Percentiles rank a stretch among this genome's conserved stretches.
These are phyloP conservation scores for Tephrocybe sp. DNA, from an alignment of 768 basidiomycete species.

Conservation along the genomic window DNA sequence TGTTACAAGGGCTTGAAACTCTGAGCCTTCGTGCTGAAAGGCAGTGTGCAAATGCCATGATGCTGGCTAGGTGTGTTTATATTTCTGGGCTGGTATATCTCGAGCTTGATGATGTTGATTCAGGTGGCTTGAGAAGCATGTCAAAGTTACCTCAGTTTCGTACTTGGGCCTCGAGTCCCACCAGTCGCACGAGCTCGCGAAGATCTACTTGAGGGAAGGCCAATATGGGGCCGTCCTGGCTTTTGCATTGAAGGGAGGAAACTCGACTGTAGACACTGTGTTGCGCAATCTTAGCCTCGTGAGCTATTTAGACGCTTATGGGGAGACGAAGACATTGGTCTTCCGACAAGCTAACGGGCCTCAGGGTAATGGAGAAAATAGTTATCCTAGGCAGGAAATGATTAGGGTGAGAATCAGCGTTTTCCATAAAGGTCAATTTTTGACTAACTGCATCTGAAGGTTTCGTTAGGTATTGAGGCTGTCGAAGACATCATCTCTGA, in stretches of 20 bases:
- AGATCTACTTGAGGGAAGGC: background rate
- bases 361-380: background rate
- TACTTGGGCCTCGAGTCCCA: background rate
- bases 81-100: background rate
- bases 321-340: slow-evolving; percentile 1
- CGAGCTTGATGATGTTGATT: background rate
- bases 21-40: slow-evolving; percentile 46
- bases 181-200: background rate
- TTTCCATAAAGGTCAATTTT: background rate
- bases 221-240: background rate
- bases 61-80: slow-evolving; percentile 36
- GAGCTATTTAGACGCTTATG: background rate
- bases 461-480: background rate
- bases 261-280: background rate
- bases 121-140: background rate
- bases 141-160: background rate
- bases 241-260: background rate
- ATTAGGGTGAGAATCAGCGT: background rate
- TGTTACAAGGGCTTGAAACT: slow-evolving; percentile 57
- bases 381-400: background rate
- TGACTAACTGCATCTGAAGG: background rate
- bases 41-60: slow-evolving; percentile 50
- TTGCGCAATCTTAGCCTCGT: background rate
- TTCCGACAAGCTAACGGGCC: background rate
- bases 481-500: slow-evolving; percentile 1